Percentiles rank a stretch among this genome's conserved stretches.
phyloP scores from a whole-genome alignment of 108 stramenopile genomes.

The Bacterosira constricta region DNA sequence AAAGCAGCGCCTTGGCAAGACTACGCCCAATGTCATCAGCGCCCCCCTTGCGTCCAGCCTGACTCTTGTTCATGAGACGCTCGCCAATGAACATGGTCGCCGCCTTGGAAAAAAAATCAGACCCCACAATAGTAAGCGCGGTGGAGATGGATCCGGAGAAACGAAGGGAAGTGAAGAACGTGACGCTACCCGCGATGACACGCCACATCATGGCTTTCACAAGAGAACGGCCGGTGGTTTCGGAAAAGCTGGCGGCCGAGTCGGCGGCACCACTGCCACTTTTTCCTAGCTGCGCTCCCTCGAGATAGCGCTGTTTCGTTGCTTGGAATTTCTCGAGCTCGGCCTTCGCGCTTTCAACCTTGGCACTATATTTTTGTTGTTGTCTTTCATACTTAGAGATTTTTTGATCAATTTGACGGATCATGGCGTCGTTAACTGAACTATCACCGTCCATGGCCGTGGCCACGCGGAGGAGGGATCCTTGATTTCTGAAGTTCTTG shows the following conservation, averaged over 20 bases:
- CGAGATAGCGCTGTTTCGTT: constrained; percentile 76
- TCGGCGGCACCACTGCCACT: constrained; percentile 29
- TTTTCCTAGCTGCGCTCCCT: constrained; percentile 36
- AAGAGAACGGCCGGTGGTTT: constrained; percentile 74
- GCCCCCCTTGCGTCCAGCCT: constrained; percentile 77
- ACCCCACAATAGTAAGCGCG: constrained; percentile 91
- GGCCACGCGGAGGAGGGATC: constrained; percentile 28
- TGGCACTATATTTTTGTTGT: constrained; percentile 56
- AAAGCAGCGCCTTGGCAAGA: constrained; percentile 91
- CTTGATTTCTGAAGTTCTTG: constrained; percentile 13
- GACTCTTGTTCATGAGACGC: constrained; percentile 92
- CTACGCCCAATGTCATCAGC: constrained; percentile 81
- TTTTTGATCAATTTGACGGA: constrained; percentile 73
- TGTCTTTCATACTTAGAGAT: constrained; percentile 59
- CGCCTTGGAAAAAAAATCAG: constrained; percentile 94
- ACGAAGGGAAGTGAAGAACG: constrained; percentile 76
- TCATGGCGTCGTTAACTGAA: constrained; percentile 40
- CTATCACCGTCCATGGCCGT: constrained; percentile 35
- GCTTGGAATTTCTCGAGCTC: constrained; percentile 53
- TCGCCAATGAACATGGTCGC: constrained; percentile 96
- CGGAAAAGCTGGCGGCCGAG: constrained; percentile 73
- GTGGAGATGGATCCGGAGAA: constrained; percentile 76
- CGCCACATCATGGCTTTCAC: constrained; percentile 90
- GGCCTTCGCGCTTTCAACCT: constrained; percentile 52
- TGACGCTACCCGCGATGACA: constrained; percentile 83